These are phyloP conservation scores for Zelopaecilomyces penicillatus DNA, from an alignment of 2,329 filamentous ascomycete genomes.

Conservation along the genomic window DNA sequence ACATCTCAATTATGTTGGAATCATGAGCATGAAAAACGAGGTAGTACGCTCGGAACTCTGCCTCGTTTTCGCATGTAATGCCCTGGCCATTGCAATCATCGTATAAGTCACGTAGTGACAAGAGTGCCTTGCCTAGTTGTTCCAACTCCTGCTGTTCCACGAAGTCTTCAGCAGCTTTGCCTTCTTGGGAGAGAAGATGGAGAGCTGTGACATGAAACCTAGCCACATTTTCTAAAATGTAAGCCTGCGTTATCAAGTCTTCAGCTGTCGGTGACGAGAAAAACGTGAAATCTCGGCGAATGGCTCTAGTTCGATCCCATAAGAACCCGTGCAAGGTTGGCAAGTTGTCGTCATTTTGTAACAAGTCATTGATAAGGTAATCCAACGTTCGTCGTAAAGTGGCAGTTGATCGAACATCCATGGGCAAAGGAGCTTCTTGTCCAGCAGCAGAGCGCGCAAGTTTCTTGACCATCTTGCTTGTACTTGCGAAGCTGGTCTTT, in stretches of 20 bases:
- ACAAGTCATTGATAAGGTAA: constrained; percentile 53
- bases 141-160: constrained; percentile 60
- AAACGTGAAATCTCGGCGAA: constrained; percentile 61
- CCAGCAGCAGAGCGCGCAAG: constrained; percentile 60
- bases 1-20: constrained; percentile 43
- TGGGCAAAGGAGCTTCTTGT: constrained; percentile 57
- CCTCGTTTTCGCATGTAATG: constrained; percentile 52
- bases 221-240: constrained; percentile 57
- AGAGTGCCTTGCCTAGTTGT: constrained; percentile 55
- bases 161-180: constrained; percentile 50
- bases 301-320: constrained; percentile 60
- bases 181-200: constrained; percentile 52
- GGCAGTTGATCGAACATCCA: constrained; percentile 55
- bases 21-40: constrained; percentile 54
- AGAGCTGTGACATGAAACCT: constrained; percentile 59
- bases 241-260: constrained; percentile 51
- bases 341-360: constrained; percentile 47
- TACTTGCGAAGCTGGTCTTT: constrained; percentile 36
- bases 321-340: constrained; percentile 52
- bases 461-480: constrained; percentile 55
- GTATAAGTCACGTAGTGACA: constrained; percentile 58
- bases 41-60: constrained; percentile 59
- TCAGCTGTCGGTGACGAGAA: constrained; percentile 51
- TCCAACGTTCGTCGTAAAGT: constrained; percentile 52
- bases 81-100: constrained; percentile 54